Evolutionary conservation across 768 basidiomycete species (phyloP).

Genomic region (Panaeolus papilionaceus): DNA sequence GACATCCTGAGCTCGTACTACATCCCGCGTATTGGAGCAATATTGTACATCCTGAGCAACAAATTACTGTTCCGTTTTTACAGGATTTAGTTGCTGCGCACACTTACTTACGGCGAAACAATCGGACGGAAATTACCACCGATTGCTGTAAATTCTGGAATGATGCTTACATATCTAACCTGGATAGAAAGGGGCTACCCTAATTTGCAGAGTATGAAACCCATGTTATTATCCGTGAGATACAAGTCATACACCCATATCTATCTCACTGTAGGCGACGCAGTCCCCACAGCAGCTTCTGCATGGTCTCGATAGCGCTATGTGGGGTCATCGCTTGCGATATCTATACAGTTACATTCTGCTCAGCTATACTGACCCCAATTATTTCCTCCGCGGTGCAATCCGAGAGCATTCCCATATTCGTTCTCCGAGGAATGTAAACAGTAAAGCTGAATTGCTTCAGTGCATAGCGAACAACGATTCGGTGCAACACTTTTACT

Average conservation of each 20-base stretch:
- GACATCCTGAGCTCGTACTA: too few species aligned
- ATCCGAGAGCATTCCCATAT: neutral
- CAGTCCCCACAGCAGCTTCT: slow-evolving; percentile 6
- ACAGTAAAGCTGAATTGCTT: neutral
- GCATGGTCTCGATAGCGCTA: neutral
- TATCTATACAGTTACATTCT: neutral
- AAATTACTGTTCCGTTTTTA: neutral
- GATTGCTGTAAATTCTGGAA: slow-evolving; percentile 7
- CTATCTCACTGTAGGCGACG: neutral
- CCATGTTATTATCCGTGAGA: neutral
- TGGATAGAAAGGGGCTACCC: neutral
- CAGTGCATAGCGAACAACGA: neutral
- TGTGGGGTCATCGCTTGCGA: slow-evolving; percentile 5
- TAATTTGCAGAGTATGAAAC: neutral
- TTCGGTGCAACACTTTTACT: neutral
- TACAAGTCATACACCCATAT: neutral
- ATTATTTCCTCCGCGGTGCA: neutral
- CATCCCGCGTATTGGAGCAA: neutral
- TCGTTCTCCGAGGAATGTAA: neutral
- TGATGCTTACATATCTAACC: neutral
- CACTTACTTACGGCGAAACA: neutral
- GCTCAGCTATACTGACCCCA: neutral
- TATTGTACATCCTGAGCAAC: neutral
- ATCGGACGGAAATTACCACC: neutral
- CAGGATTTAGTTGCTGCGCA: neutral